Conservation (phyloP, 1,284 basidiomycete species). For the Ganoderma lingzhi region DNA sequence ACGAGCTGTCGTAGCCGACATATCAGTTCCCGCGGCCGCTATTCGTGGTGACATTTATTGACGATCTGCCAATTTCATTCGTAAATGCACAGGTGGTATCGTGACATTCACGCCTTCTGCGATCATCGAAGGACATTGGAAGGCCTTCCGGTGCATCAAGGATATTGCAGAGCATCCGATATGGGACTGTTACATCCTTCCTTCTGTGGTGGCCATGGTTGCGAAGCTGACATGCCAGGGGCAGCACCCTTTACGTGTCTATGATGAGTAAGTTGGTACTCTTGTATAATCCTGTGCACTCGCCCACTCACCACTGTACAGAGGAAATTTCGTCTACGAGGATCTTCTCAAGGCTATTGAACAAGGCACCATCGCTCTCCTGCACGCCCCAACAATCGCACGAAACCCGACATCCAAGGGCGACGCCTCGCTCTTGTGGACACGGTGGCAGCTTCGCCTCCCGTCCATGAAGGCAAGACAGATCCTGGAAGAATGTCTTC, state of each 20-base stretch:
- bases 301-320: constrained; percentile 26
- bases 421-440: constrained; percentile 38
- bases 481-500: constrained; percentile 52
- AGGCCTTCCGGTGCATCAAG: constrained; percentile 53
- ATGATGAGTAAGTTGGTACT: constrained; percentile 33
- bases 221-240: constrained; percentile 39
- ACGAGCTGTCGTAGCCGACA: constrained; percentile 19
- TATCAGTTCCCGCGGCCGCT: neutral
- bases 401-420: constrained; percentile 19
- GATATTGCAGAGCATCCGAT: constrained; percentile 64
- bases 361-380: constrained; percentile 58
- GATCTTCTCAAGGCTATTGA: constrained; percentile 56
- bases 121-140: constrained; percentile 58
- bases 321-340: constrained; percentile 49
- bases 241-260: constrained; percentile 32
- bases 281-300: neutral
- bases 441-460: constrained; percentile 35
- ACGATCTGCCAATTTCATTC: neutral
- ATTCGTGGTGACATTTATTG: constrained; percentile 3
- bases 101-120: constrained; percentile 70
- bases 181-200: constrained; percentile 71
- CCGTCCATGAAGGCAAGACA: constrained; percentile 41
- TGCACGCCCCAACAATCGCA: constrained; percentile 50
- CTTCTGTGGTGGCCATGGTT: constrained; percentile 61
- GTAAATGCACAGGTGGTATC: constrained; percentile 60